Evolutionary conservation across 106 monocot genomes (phyloP).

Genomic region (Dendrobium chrysotoxum): DNA sequence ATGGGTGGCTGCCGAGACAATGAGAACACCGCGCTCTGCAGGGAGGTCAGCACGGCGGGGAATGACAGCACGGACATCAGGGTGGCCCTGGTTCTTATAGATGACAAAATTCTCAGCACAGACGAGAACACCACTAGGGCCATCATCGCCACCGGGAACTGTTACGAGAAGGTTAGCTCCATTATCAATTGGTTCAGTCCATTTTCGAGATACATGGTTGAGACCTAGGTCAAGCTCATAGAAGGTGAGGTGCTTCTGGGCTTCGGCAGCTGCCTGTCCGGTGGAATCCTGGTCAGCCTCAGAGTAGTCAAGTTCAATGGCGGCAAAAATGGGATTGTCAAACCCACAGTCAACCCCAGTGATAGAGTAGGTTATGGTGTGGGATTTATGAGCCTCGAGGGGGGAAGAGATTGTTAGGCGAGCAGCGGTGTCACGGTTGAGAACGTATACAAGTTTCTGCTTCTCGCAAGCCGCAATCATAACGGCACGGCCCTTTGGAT

Average conservation of each 20-base stretch:
- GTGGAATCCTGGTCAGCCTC: conserved; percentile 88
- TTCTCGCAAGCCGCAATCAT: conserved; percentile 97
- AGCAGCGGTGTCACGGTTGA: conserved; percentile 84
- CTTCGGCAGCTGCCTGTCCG: conserved; percentile 73
- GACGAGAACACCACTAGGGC: conserved; percentile 89
- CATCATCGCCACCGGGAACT: conserved; percentile 93
- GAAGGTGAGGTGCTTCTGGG: conserved; percentile 96
- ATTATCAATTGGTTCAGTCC: conserved; percentile 90
- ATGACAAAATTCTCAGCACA: conserved; percentile 97
- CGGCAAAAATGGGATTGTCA: conserved; percentile 91
- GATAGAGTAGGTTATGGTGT: conserved; percentile 70
- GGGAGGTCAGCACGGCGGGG: conserved; percentile 84
- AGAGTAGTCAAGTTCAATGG: conserved; percentile 92
- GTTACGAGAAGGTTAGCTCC: conserved; percentile 88
- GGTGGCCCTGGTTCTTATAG: conserved; percentile 91
- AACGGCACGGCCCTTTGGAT: conserved; percentile 92
- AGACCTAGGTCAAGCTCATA: conserved; percentile 97
- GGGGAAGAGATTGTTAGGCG: conserved; percentile 93
- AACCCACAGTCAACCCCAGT: conserved; percentile 88
- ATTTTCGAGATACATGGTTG: conserved; percentile 89
- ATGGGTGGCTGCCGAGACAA: conserved; percentile 80
- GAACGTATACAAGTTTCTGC: conserved; percentile 97
- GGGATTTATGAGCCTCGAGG: conserved; percentile 91
- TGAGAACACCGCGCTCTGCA: conserved; percentile 81
- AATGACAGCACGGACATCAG: conserved; percentile 85